Evolutionary conservation across 108 stramenopile genomes (phyloP), one percentile per base, ranked within the genome.

Genomic region (Epithemia pelagica): DNA sequence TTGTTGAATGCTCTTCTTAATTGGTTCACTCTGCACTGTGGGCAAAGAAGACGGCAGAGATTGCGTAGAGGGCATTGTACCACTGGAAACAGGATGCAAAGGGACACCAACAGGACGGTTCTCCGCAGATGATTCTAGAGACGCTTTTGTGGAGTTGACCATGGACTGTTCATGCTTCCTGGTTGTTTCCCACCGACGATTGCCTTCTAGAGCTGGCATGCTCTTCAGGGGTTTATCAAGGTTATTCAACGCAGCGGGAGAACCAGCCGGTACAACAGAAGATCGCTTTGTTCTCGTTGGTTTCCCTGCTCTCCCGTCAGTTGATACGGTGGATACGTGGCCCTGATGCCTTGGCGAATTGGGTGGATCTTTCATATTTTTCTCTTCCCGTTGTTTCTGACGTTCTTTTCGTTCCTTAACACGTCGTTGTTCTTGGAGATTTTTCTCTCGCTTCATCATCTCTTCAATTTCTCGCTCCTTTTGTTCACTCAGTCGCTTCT

Each of bases 121-220:
- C n/a, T n/a, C n/a, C n/a, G n/a, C n/a, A n/a, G n/a, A n/a, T n/a
- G n/a, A n/a, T n/a, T n/a, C n/a, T n/a, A n/a, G n/a, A n/a, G 27
- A 21, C 23, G 29, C 27, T 59, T 28, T 30, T 29, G 27, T 59
- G 29, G 27, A 67, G 74, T 31, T 75, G 37, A 66, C 79, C 72
- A 56, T 73, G 64, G 15, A 69, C 51, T 3, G 66, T 73, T 46
- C 24, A 58, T 65, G 22, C 18, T 59, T 31, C 27, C 58, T 54
- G 58, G 82, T 88, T 28, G 67, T 82, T 62, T 88, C 86, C 86
- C 86, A 88, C 25, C 86, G 83, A 51, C 86, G 76, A 61, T 82
- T 82, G 52, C 74, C 37, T 46, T 46, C 37, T 10, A 15, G 37
- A 46, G 37, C 37, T 15, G 37, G 37, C 37, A 15, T 15, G 10